Percentiles rank a stretch among this genome's conserved stretches.
Conservation (phyloP, 306 rosid species). For the Datisca glomerata region DNA sequence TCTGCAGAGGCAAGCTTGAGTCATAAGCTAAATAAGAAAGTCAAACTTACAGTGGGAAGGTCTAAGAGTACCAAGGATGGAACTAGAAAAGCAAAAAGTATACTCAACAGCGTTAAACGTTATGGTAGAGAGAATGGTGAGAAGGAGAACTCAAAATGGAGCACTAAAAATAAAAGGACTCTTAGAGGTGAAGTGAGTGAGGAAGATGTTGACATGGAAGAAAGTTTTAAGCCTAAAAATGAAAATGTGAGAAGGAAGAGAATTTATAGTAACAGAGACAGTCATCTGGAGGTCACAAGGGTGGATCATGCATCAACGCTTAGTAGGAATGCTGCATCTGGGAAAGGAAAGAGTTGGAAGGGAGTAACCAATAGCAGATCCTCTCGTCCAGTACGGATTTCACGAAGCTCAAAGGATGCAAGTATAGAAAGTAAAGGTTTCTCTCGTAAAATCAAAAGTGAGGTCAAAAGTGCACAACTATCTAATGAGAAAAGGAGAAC, state of each 20-base stretch:
- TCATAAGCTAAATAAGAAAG: conserved; percentile 24
- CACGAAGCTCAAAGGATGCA: conserved; percentile 12
- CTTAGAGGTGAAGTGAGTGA: conserved; percentile 3
- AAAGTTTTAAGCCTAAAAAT: conserved; percentile 4
- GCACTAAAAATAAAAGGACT: conserved; percentile 1
- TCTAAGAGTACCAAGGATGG: conserved; percentile 11
- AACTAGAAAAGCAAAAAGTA: conserved; percentile 3
- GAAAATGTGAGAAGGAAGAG: conserved; percentile 14
- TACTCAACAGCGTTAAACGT: not conserved
- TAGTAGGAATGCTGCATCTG: conserved; percentile 9
- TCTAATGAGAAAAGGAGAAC: conserved; percentile 14
- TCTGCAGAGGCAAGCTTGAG: conserved; percentile 20
- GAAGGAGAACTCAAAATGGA: conserved; percentile 9
- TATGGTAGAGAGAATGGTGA: conserved; percentile 9
- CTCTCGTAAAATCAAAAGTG: conserved; percentile 14
- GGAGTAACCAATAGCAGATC: conserved; percentile 9
- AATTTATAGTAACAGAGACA: conserved; percentile 18
- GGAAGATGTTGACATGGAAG: conserved; percentile 10
- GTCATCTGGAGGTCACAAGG: conserved; percentile 9
- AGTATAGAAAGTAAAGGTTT: conserved; percentile 21
- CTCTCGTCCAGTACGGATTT: conserved; percentile 29
- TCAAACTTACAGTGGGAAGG: conserved; percentile 15
- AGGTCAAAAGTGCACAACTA: conserved; percentile 8
- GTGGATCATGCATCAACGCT: conserved; percentile 6
- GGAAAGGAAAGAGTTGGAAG: conserved; percentile 9